Evolutionary conservation across 768 basidiomycete species (phyloP).

Genomic region (Auricularia sp.): DNA sequence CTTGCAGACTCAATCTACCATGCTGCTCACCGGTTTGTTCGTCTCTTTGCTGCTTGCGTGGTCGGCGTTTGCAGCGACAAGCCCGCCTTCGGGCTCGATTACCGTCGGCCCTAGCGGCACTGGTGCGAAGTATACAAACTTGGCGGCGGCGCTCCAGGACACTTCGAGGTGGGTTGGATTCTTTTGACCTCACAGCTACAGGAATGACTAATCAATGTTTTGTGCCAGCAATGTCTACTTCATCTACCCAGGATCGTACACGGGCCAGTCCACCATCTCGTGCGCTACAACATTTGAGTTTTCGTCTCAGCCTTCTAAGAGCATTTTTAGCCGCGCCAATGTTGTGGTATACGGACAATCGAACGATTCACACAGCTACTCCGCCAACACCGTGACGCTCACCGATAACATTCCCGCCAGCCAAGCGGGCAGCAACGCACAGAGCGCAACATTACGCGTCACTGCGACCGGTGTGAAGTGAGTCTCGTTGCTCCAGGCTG

Average conservation of each 20-base stretch:
- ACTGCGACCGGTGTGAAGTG: conserved; percentile 4
- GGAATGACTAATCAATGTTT: too few relatives aligned
- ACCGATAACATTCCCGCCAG: conserved; percentile 3
- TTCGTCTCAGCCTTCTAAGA: neutral
- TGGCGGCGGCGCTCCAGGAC: conserved; percentile 2
- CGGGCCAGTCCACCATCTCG: conserved; percentile 5
- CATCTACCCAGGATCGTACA: conserved; percentile 3
- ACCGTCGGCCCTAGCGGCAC: neutral
- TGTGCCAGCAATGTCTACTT: neutral
- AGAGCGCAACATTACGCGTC: conserved; percentile 3
- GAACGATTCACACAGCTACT: neutral
- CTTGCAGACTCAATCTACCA: neutral
- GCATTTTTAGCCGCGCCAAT: neutral
- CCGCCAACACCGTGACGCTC: conserved; percentile 3
- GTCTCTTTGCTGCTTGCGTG: neutral
- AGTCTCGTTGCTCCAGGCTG: neutral
- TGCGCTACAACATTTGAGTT: neutral
- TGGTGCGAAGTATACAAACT: conserved; percentile 1
- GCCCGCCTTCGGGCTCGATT: neutral
- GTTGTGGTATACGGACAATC: conserved; percentile 5
- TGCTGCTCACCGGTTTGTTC: neutral
- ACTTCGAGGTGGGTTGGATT: conserved; percentile 2
- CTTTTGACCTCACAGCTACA: too few relatives aligned
- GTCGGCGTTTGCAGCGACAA: neutral
- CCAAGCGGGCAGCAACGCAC: conserved; percentile 4